phyloP scores from a whole-genome alignment of 2,329 filamentous ascomycete genomes.

The Pseudogymnoascus sp. region DNA sequence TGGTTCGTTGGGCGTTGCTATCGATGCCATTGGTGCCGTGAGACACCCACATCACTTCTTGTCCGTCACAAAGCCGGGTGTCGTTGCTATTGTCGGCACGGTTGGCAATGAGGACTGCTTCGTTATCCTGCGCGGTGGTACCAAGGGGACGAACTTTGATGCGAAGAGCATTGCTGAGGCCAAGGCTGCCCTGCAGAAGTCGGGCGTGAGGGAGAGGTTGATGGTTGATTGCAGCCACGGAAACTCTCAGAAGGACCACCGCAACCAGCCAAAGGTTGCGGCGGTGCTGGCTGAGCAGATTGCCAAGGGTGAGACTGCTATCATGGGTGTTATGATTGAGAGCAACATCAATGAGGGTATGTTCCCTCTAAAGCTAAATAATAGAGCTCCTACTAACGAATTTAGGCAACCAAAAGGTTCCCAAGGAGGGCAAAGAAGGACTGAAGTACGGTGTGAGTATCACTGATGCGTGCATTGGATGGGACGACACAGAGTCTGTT shows the following conservation, averaged over 20 bases:
- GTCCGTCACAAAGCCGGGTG: slow-evolving; percentile 91
- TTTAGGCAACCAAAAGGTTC: slow-evolving; percentile 79
- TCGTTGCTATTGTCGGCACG: slow-evolving; percentile 90
- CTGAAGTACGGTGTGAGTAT: slow-evolving; percentile 93
- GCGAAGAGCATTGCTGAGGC: slow-evolving; percentile 73
- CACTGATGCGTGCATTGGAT: slow-evolving; percentile 93
- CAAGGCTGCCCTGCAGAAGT: slow-evolving; percentile 67
- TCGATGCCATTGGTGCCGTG: slow-evolving; percentile 91
- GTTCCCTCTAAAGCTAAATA: slow-evolving; percentile 18
- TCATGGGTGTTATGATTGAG: slow-evolving; percentile 99
- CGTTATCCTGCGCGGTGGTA: slow-evolving; percentile 87
- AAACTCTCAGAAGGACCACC: slow-evolving; percentile 92
- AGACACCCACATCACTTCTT: slow-evolving; percentile 93
- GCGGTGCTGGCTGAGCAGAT: slow-evolving; percentile 76
- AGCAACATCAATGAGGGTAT: slow-evolving; percentile 89
- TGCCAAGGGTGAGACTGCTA: slow-evolving; percentile 68
- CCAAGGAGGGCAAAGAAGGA: slow-evolving; percentile 71
- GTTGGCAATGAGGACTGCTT: slow-evolving; percentile 96
- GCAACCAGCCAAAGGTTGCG: slow-evolving; percentile 93
- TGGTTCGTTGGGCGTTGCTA: slow-evolving; percentile 77
- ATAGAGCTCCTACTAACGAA: slow-evolving; percentile 9
- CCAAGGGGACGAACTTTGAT: slow-evolving; percentile 90
- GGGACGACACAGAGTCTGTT: slow-evolving; percentile 78
- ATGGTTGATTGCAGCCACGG: slow-evolving; percentile 99
- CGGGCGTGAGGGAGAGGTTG: slow-evolving; percentile 64